phyloP scores from a whole-genome alignment of 2,329 filamentous ascomycete genomes.

The Claviceps quebecensis region DNA sequence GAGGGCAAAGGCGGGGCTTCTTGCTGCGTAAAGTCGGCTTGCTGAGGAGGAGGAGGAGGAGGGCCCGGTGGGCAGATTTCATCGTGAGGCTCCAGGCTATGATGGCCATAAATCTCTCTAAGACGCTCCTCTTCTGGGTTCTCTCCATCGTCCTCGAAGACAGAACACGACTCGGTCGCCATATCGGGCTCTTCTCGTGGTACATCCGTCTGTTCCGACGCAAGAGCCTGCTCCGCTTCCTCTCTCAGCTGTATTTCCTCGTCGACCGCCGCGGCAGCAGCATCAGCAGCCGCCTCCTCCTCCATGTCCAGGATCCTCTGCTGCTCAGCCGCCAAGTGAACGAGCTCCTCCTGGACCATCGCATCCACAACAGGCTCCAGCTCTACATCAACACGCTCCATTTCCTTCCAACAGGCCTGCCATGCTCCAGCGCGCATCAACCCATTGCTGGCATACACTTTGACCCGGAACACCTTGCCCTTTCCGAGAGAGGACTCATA shows the following conservation, averaged over 20 bases:
- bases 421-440: conserved; percentile 85
- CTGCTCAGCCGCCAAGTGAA: conserved; percentile 34
- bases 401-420: conserved; percentile 89
- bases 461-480: conserved; percentile 57
- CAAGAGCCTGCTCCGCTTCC: conserved; percentile 12
- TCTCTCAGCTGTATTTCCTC: conserved; percentile 13
- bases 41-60: conserved; percentile 1
- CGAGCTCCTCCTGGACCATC: conserved; percentile 43
- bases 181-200: conserved; percentile 8
- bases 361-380: conserved; percentile 60
- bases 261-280: conserved; percentile 5
- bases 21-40: conserved; percentile 4
- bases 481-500: conserved; percentile 38
- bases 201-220: conserved; percentile 5
- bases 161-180: conserved; percentile 3
- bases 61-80: not conserved
- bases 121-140: conserved; percentile 35
- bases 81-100: conserved; percentile 7
- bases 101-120: conserved; percentile 39
- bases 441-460: conserved; percentile 89
- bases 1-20: conserved; percentile 10
- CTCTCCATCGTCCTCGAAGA: conserved; percentile 20
- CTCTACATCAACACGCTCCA: conserved; percentile 97
- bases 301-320: conserved; percentile 25
- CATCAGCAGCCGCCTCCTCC: conserved; percentile 9